phyloP scores from a whole-genome alignment of 1,139 yeast genomes.

The Saccharomyces hybrid region DNA sequence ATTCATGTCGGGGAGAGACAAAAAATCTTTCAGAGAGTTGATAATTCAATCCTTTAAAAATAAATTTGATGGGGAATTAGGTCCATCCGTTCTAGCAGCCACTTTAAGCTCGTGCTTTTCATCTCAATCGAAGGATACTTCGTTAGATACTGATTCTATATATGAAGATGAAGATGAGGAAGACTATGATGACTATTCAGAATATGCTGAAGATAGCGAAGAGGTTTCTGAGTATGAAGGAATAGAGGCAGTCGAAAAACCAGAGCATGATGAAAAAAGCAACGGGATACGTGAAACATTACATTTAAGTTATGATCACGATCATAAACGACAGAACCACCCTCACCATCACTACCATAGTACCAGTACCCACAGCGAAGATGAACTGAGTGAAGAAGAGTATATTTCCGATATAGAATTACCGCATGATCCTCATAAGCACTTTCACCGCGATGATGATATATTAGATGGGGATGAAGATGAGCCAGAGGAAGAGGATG shows the following conservation, averaged over 20 bases:
- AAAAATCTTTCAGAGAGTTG: slow-evolving; percentile 22
- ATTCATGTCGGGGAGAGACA: slow-evolving; percentile 27
- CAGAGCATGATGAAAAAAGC: slow-evolving; percentile 19
- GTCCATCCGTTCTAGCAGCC: slow-evolving; percentile 14
- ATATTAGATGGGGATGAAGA: slow-evolving; percentile 11
- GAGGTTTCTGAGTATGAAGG: slow-evolving; percentile 16
- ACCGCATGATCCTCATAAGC: not conserved
- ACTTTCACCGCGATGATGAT: not conserved
- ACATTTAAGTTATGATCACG: slow-evolving; percentile 3
- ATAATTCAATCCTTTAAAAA: slow-evolving; percentile 24
- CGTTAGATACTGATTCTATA: slow-evolving; percentile 10
- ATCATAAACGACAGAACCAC: slow-evolving; percentile 5
- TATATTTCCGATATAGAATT: slow-evolving; percentile 2
- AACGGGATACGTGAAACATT: slow-evolving; percentile 19
- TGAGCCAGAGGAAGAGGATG: slow-evolving; percentile 14
- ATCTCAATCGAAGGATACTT: slow-evolving; percentile 3
- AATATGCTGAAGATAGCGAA: slow-evolving; percentile 16
- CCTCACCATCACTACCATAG: slow-evolving; percentile 6
- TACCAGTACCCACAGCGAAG: not conserved
- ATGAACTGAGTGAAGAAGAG: not conserved
- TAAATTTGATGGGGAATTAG: slow-evolving; percentile 15
- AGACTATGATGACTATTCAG: slow-evolving; percentile 20
- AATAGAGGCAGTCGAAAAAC: slow-evolving; percentile 19
- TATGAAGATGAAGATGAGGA: slow-evolving; percentile 20
- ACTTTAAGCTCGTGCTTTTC: slow-evolving; percentile 14